Base-by-base conservation (phyloP, 2,329 filamentous ascomycete genomes). In the Massarina eburnea region DNA sequence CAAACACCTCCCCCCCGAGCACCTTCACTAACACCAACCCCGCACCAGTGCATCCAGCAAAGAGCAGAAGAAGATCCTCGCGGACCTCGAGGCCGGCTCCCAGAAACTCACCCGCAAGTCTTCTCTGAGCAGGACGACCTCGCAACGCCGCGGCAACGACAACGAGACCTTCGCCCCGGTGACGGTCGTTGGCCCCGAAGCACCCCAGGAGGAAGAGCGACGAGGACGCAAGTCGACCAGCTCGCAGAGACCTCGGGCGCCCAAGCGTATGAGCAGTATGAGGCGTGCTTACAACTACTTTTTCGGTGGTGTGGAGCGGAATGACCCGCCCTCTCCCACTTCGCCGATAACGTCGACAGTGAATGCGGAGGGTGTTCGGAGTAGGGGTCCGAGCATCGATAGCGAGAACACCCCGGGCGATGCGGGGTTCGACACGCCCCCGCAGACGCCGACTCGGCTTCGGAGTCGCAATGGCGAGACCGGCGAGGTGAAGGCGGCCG, bases 281-380 rank as follows among this genome's bases (percentile, higher is more conserved):
- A 60, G 61, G 49, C 59, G 68, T 46, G 67, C 67, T 8, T 71
- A 71, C 59, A 68, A 69, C 53, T 71, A 70, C 49, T 70, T 71
- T 41, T 71, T 71, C 47, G 67, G 67, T 37, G 59, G 57, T 33
- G 32, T 36, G 18, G 39, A 54, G 20, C 24, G 26, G 20, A 12
- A 21, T 12, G 53, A 51, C 32, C 61, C 62, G 20, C 51, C 56
- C 19, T 56, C 57, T 22, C 64, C 66, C 10, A 59, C 59, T 6
- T 61, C 60, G 7, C 62, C 62, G 4, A 50, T 61, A 29, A 61
- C 57, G 15, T 61, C 62, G 14, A 56, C 54, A 3, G 20, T 29
- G 8, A 59, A 54, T 32, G 44, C 51, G 35, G 44, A 60, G 12
- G 50, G 54, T 14, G 27, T 37, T 8, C n/a, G n/a, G n/a, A n/a